Evolutionary conservation across 345 rosid genomes (phyloP), one percentile per base, ranked within the genome.

Genomic region (Eucalyptus urophylla): DNA sequence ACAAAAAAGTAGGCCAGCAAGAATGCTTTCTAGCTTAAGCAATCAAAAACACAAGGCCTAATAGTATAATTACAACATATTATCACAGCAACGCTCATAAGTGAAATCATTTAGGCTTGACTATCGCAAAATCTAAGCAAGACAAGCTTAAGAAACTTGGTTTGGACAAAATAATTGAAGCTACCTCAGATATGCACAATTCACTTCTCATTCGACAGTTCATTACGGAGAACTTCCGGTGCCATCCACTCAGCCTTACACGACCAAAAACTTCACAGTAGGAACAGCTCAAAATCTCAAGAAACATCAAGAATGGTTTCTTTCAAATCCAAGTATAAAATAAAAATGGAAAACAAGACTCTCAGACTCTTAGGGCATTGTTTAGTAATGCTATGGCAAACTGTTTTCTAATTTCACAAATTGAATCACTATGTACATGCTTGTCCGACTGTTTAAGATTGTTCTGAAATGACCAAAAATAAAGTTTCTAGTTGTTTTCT

Each of bases 211-310:
- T 92, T 90, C 24, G 90, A 91, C 33, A 87, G 93, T 80, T 92
- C 92, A 47, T 89, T 92, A 21, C 92, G 93, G 86, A 92, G 92
- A 87, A 92, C 94, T 92, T 92, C 90, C 6, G 92, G 93, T 86
- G 94, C 94, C 94, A 92, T 92, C 94, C 94, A 92, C 88, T 92
- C 94, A 45, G 94, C 93, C 94, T 91, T 33, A 90, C 87, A 86
- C 7, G 24, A 47, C n/a, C 87, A 40, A 86, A 22, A 25, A 83
- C 81, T 72, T 17, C 81, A 72, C 44, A 17, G 9, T 72, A 33
- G 25, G 44, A 33, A 17, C 8, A 33, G 44, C 81, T 72, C 81
- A 72, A 72, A 72, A 72, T 72, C 81, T 19, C 37, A 8, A 37
- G 45, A 72, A 72, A 72, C 25, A 37, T 72, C 81, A 37, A 21